Base-by-base conservation (phyloP, 345 rosid genomes). In the Hevea brasiliensis region DNA sequence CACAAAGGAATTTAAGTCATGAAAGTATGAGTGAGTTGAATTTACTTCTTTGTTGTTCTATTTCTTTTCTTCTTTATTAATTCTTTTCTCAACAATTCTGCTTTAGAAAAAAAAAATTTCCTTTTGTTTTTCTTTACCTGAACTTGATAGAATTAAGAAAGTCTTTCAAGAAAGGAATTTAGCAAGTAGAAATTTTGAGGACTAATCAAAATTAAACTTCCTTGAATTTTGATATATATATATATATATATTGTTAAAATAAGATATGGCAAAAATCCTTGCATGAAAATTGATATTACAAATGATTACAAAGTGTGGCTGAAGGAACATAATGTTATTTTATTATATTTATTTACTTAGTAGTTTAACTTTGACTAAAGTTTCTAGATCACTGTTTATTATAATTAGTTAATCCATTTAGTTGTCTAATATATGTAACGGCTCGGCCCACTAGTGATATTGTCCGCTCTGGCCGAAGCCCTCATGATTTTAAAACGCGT, bases 1-100 rank as follows among this genome's bases (percentile, higher is more conserved):
- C 87, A 47, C 85, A 85, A 14, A 72, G 76, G 87, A 94, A 89
- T 84, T 87, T 97, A 59, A 82, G 80, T 55, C 76, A 94, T 61
- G 76, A 73, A 8, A 58, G 71, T 61, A 76, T 81, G 86, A 79
- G 96, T 90, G 61, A 82, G 96, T 85, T 32, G 44, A 37, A 45
- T 56, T 59, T 71, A 0, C 37, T 32, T 62, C n/a, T 24, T 17
- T 12, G 17, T 40, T 15, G 6, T 42, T 59, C 44, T 27, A 1
- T 44, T 47, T 15, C 10, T 12, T 27, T 24, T 17, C 24, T n/a
- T 61, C 55, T 35, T n/a, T 2, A 47, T 47, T 14, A 47, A 47
- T 47, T 5, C 14, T n/a, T 37, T 61, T 76, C 37, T 32, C 37
- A 32, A 32, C 37, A 4, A 32, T 32, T 4, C 37, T 32, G 37